A percentile compares a stretch with the other conserved stretches of the same genome.
Evolutionary conservation across 2,329 filamentous ascomycete species (phyloP).

Genomic region (Aspergillus spinulosporus): DNA sequence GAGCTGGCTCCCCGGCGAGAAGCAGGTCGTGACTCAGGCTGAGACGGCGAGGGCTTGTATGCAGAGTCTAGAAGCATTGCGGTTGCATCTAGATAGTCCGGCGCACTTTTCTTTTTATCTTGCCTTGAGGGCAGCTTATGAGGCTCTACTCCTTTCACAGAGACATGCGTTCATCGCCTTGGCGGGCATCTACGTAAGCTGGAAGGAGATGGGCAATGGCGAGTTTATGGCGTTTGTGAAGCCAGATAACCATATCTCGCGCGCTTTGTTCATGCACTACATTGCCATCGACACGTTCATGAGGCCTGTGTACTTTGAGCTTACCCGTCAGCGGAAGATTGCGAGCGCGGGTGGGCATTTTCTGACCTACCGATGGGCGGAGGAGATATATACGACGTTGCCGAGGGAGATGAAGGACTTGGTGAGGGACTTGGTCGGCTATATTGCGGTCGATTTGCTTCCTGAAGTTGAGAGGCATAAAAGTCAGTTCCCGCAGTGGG

Average conservation of each 20-base stretch:
- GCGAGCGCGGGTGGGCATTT: background rate
- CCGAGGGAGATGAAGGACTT: constrained; percentile 35
- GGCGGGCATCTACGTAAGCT: background rate
- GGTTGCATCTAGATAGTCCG: constrained; percentile 34
- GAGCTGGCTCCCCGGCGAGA: constrained; percentile 9
- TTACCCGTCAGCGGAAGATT: background rate
- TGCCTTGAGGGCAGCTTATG: constrained; percentile 16
- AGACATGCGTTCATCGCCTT: constrained; percentile 2
- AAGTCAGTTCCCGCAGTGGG: background rate
- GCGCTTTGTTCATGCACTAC: constrained; percentile 50
- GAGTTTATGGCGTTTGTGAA: constrained; percentile 48
- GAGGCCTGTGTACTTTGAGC: constrained; percentile 24
- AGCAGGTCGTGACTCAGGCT: background rate
- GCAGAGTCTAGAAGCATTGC: constrained; percentile 22
- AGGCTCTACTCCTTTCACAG: background rate
- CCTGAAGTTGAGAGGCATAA: background rate
- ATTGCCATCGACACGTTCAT: constrained; percentile 49
- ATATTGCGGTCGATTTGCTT: constrained; percentile 7
- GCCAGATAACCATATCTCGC: constrained; percentile 43
- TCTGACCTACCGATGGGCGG: constrained; percentile 43
- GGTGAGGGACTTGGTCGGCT: constrained; percentile 31
- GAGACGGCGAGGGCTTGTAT: constrained; percentile 21
- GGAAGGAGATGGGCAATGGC: constrained; percentile 36
- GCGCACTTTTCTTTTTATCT: constrained; percentile 27
- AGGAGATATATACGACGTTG: constrained; percentile 36